These are phyloP conservation scores for Glaciozyma martinii DNA, from an alignment of 768 basidiomycete species.

Conservation along the genomic window DNA sequence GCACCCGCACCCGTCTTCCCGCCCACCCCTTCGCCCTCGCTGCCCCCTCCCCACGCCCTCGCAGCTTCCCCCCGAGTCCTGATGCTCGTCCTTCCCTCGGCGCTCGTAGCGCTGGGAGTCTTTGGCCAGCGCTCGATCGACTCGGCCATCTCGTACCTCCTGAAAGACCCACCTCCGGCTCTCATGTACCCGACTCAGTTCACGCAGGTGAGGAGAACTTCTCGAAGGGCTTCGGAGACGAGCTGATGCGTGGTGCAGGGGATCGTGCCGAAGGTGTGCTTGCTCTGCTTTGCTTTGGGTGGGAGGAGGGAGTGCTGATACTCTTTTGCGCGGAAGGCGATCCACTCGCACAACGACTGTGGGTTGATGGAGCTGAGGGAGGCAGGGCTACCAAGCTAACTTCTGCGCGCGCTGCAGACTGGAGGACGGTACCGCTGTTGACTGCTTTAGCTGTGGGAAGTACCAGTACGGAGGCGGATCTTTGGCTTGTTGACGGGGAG, in stretches of 20 bases:
- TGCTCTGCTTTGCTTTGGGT: not conserved
- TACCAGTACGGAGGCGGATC: not conserved
- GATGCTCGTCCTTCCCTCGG: not conserved
- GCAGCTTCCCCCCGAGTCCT: not conserved
- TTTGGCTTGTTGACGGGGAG: not conserved
- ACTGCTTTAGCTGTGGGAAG: not conserved
- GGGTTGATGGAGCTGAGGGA: not conserved
- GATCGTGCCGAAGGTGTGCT: not conserved
- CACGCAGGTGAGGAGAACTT: not conserved
- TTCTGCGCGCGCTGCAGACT: not conserved
- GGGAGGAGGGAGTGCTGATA: not conserved
- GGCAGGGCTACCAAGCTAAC: not conserved
- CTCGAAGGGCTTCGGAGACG: not conserved
- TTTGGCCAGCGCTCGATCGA: not conserved
- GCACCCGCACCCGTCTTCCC: not conserved
- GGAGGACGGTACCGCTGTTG: not conserved
- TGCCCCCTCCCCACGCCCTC: not conserved
- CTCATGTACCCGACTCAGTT: not conserved
- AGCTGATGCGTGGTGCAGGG: not conserved
- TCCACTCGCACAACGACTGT: conserved; percentile 2
- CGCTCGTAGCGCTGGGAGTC: not conserved
- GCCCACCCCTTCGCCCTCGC: not conserved
- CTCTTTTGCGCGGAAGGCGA: not conserved
- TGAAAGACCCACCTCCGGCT: not conserved
- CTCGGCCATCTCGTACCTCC: not conserved